A percentile compares a stretch with the other conserved stretches of the same genome.
phyloP scores from a whole-genome alignment of 129 eudicot species.

The Ambrosia trifida region DNA sequence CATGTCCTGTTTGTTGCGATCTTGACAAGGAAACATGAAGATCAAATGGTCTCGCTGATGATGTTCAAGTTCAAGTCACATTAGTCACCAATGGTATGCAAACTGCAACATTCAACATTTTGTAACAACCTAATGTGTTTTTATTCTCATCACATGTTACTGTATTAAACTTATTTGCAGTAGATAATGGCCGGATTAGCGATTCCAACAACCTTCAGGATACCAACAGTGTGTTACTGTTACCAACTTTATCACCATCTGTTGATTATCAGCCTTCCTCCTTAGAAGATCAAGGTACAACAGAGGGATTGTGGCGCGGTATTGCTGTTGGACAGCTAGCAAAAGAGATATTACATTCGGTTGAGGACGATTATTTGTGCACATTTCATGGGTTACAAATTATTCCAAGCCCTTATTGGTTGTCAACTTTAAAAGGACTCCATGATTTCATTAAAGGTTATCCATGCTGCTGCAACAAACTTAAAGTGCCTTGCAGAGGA shows the following conservation, averaged over 20 bases:
- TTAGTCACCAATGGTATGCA: conserved; percentile 5
- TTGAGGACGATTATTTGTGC: conserved; percentile 7
- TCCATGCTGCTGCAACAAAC: conserved; percentile 88
- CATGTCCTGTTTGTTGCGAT: too few species aligned
- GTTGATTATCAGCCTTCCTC: too few species aligned
- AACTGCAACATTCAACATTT: not conserved
- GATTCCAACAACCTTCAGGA: too few species aligned
- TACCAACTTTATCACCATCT: too few species aligned
- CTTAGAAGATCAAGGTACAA: conserved; percentile 3
- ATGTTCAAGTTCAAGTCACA: conserved; percentile 1
- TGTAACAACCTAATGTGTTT: not conserved
- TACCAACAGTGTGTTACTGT: too few species aligned
- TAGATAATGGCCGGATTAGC: not conserved
- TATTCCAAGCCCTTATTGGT: conserved; percentile 15
- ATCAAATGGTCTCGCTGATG: too few species aligned
- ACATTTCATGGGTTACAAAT: conserved; percentile 26
- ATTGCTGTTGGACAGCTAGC: conserved; percentile 13
- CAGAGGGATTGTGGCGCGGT: conserved; percentile 7
- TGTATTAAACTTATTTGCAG: too few species aligned
- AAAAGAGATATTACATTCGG: conserved; percentile 15
- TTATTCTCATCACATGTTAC: too few species aligned
- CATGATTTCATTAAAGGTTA: conserved; percentile 17
- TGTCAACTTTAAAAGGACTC: conserved; percentile 9
- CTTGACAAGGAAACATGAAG: too few species aligned
- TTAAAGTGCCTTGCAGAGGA: conserved; percentile 91